Conservation (phyloP, 208 protist genomes). For the Crithidia mellificae region DNA sequence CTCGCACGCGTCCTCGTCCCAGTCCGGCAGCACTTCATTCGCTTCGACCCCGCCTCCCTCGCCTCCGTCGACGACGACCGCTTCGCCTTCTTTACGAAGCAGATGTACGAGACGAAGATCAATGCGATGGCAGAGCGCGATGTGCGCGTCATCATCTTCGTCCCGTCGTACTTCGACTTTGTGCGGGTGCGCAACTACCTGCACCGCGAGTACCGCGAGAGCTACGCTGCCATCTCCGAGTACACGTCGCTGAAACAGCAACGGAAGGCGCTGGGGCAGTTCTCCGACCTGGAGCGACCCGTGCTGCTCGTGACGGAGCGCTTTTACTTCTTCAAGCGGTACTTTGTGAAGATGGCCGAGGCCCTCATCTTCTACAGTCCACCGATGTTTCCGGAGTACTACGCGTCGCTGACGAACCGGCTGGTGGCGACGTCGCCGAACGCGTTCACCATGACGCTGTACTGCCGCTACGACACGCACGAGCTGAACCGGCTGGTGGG, state of each 20-base stretch:
- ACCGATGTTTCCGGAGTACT: constrained; percentile 93
- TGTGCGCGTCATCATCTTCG: constrained; percentile 89
- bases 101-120: constrained; percentile 79
- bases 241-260: constrained; percentile 89
- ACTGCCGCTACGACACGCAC: constrained; percentile 92
- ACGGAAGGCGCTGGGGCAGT: constrained; percentile 80
- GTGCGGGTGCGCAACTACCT: constrained; percentile 95
- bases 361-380: constrained; percentile 95
- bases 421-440: constrained; percentile 74
- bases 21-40: constrained; percentile 92
- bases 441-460: constrained; percentile 86
- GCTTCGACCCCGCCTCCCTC: constrained; percentile 66
- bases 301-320: constrained; percentile 96
- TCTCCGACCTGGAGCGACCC: constrained; percentile 77
- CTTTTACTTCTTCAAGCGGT: constrained; percentile 96
- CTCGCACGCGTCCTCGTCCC: constrained; percentile 65
- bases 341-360: constrained; percentile 92
- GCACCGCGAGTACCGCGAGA: constrained; percentile 88
- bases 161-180: constrained; percentile 97
- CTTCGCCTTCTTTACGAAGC: constrained; percentile 91
- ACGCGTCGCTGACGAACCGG: constrained; percentile 90
- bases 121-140: constrained; percentile 72
- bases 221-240: constrained; percentile 89
- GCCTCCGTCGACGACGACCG: constrained; percentile 79
- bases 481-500: constrained; percentile 93